Percentiles rank a stretch among this genome's conserved stretches.
Evolutionary conservation across 768 basidiomycete species (phyloP).

Genomic region (Amanita inopinata): DNA sequence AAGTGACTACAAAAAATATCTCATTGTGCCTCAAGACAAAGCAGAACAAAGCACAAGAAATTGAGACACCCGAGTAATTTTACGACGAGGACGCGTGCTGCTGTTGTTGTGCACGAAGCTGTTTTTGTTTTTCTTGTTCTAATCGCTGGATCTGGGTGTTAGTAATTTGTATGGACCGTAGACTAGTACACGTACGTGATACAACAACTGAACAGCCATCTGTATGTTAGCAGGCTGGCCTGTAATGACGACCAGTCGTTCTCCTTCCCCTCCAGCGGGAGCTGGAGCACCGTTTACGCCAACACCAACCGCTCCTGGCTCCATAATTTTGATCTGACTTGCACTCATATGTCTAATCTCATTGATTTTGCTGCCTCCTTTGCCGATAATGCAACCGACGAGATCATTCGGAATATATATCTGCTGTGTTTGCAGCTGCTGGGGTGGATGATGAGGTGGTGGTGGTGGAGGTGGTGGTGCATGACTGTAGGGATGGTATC

Average conservation of each 20-base stretch:
- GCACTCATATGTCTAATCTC: conserved; percentile 94
- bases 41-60: background rate
- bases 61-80: background rate
- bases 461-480: conserved; percentile 21
- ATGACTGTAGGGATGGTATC: conserved; percentile 39
- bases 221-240: conserved; percentile 94
- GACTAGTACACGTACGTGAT: conserved; percentile 43
- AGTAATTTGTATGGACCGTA: conserved; percentile 16
- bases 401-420: conserved; percentile 98
- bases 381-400: conserved; percentile 96
- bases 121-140: conserved; percentile 88
- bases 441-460: conserved; percentile 44
- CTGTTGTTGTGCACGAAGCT: conserved; percentile 34
- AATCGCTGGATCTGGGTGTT: conserved; percentile 41
- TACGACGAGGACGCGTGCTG: conserved; percentile 6
- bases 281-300: conserved; percentile 63
- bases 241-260: conserved; percentile 92
- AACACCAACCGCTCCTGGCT: conserved; percentile 75
- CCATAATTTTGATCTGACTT: conserved; percentile 98
- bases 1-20: conserved; percentile 12
- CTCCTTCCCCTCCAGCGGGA: conserved; percentile 70
- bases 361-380: conserved; percentile 97
- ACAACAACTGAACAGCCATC: conserved; percentile 89
- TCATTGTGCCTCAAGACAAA: conserved; percentile 11
- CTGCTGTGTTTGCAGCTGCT: conserved; percentile 88